Conservation (phyloP, 2,329 filamentous ascomycete genomes). For the Plectosphaerella cucumerina region DNA sequence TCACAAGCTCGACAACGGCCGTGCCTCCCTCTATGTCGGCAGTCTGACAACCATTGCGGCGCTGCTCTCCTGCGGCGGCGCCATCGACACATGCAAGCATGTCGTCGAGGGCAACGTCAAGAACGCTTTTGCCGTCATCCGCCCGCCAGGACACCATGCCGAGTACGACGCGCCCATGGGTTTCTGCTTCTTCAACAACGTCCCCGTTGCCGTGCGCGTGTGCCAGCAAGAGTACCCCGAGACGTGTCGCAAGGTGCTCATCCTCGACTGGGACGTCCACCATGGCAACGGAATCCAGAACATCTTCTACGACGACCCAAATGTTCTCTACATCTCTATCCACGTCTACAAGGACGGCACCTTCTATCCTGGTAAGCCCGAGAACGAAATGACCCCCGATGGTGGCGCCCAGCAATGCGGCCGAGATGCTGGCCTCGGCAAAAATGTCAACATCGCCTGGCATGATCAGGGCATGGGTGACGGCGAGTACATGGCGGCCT, state of each 20-base stretch:
- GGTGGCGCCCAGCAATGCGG: slow-evolving; percentile 59
- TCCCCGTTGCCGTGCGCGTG: slow-evolving; percentile 84
- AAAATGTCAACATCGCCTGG: slow-evolving; percentile 66
- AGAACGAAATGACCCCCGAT: slow-evolving; percentile 53
- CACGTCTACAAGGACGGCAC: slow-evolving; percentile 80
- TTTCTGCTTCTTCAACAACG: slow-evolving; percentile 98
- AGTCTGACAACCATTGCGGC: slow-evolving; percentile 77
- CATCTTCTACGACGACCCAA: slow-evolving; percentile 91
- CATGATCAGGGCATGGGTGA: slow-evolving; percentile 81
- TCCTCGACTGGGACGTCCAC: slow-evolving; percentile 86
- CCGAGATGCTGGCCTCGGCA: slow-evolving; percentile 49
- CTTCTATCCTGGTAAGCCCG: slow-evolving; percentile 76
- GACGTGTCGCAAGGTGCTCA: slow-evolving; percentile 79
- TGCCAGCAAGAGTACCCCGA: slow-evolving; percentile 81
- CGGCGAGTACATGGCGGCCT: slow-evolving; percentile 93
- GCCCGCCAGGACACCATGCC: slow-evolving; percentile 92
- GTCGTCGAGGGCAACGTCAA: slow-evolving; percentile 80
- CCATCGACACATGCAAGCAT: slow-evolving; percentile 93
- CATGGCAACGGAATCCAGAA: slow-evolving; percentile 93
- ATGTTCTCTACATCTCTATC: slow-evolving; percentile 91
- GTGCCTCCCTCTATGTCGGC: slow-evolving; percentile 80
- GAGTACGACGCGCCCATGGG: slow-evolving; percentile 84
- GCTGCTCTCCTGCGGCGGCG: slow-evolving; percentile 81
- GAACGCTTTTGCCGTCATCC: slow-evolving; percentile 92
- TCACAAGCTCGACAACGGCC: slow-evolving; percentile 53